phyloP scores from a whole-genome alignment of 177 flowering plant species.

The Vitis hybrid region DNA sequence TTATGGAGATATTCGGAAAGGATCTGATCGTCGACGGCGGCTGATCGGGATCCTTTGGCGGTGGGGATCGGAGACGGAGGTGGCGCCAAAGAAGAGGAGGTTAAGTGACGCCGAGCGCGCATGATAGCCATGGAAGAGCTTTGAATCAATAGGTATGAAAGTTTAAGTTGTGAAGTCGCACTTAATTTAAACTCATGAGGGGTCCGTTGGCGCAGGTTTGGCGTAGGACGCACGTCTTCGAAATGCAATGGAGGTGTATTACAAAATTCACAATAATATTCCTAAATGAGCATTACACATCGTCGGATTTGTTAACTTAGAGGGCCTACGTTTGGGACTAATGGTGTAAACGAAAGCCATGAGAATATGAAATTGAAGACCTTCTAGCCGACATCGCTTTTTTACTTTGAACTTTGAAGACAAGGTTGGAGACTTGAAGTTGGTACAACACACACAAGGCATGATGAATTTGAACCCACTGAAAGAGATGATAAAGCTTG shows the following conservation, averaged over 20 bases:
- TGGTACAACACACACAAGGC: no score
- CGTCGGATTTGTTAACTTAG: no score
- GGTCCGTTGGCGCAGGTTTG: slow-evolving; percentile 3
- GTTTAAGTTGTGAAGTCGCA: no score
- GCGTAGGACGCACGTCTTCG: slow-evolving; percentile 10
- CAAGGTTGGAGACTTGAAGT: no score
- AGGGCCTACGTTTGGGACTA: no score
- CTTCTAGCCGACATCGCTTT: no score
- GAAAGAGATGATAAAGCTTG: no score
- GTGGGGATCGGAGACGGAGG: slow-evolving; percentile 68
- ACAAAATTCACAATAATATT: not conserved
- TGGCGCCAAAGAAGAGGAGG: slow-evolving; percentile 15
- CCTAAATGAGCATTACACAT: not conserved
- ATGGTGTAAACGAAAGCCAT: no score
- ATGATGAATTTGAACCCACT: no score
- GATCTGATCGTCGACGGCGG: slow-evolving; percentile 40
- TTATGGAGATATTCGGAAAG: slow-evolving; percentile 37
- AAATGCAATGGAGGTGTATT: not conserved
- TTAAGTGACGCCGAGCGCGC: slow-evolving; percentile 2
- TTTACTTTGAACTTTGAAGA: no score
- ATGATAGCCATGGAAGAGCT: slow-evolving; percentile 7
- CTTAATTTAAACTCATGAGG: not conserved
- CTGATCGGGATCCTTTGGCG: slow-evolving; percentile 49
- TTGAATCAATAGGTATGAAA: no score
- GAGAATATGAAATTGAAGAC: no score